phyloP scores from a whole-genome alignment of 805 yeast genomes.

The Ogataea pignaliae region DNA sequence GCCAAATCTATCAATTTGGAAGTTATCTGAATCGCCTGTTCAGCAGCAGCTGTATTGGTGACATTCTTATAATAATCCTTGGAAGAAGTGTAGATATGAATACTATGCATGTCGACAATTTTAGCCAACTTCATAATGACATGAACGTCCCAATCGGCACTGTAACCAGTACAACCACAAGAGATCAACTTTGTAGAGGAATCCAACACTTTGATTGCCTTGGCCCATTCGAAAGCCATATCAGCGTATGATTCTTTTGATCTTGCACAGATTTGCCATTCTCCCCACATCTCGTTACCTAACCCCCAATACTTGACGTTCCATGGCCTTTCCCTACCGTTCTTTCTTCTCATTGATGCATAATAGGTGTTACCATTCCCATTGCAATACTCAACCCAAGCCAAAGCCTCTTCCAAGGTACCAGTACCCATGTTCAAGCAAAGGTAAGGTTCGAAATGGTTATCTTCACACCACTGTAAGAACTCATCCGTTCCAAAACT shows the following conservation, averaged over 20 bases:
- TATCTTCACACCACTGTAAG: constrained; percentile 30
- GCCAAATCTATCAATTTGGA: constrained; percentile 28
- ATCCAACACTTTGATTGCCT: constrained; percentile 31
- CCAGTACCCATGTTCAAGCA: constrained; percentile 36
- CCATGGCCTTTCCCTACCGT: constrained; percentile 32
- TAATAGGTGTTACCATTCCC: constrained; percentile 29
- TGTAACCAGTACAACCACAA: constrained; percentile 30
- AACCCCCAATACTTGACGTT: constrained; percentile 34
- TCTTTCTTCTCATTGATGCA: constrained; percentile 30
- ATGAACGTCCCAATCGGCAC: constrained; percentile 27
- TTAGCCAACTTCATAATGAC: constrained; percentile 24
- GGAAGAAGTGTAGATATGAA: constrained; percentile 29
- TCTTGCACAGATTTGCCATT: constrained; percentile 34
- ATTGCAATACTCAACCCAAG: constrained; percentile 34
- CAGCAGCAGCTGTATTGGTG: constrained; percentile 29
- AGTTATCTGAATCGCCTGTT: constrained; percentile 28
- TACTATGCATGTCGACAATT: constrained; percentile 28
- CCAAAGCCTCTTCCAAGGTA: constrained; percentile 32
- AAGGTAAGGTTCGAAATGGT: constrained; percentile 30
- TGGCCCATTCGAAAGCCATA: constrained; percentile 32
- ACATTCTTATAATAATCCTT: constrained; percentile 26
- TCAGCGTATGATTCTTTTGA: constrained; percentile 26
- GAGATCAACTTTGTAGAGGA: constrained; percentile 24
- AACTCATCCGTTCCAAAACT: constrained; percentile 34
- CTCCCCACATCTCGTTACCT: constrained; percentile 35